Base-by-base conservation (phyloP, 1,284 basidiomycete genomes). In the Cutaneotrichosporon sp. region DNA sequence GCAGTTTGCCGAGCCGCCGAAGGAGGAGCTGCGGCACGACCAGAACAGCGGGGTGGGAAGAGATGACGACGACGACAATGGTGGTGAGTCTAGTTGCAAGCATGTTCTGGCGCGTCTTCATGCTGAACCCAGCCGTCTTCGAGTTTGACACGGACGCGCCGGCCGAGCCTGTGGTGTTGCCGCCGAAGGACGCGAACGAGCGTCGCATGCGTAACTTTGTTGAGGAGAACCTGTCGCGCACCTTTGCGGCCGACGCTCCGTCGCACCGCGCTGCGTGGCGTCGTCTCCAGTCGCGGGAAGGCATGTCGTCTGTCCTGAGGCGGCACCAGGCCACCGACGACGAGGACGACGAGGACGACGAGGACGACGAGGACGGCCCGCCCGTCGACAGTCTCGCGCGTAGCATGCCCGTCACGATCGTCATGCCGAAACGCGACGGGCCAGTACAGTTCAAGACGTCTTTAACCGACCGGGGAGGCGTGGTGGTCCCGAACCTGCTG, bases 191-290 rank as follows among this genome's bases (percentile, higher is more conserved):
- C 26, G 38, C 36, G 14, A 47, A 60, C 5, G 58, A 65, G 13
- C 32, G 14, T 14, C 69, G 70, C 11, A 63, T 68, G 2, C 69
- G 73, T 22, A 72, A 75, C 56, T 66, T 74, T 58, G 69, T 80
- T 9, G 77, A 81, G 61, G 72, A 71, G 50, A 80, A 77, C 63
- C 68, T 81, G 16, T 77, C 76, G 13, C 69, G 68, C 21, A 75
- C 79, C 0, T 76, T 79, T 52, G 80, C 80, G 0, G 79, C 77
- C 11, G 74, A 80, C 47, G 76, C 76, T 11, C 80, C 80, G 2
- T 76, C 73, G 26, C 80, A 81, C 61, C 77, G 80, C 14, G 72
- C 75, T 0, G 80, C 77, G 2, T 80, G 79, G 77, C 70, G 72
- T 26, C 60, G 56, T 9, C 64, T 70, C n/a, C 69, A 70, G 61